Conservation (phyloP, 2,329 filamentous ascomycete species). For the Fonsecaea pedrosoi region DNA sequence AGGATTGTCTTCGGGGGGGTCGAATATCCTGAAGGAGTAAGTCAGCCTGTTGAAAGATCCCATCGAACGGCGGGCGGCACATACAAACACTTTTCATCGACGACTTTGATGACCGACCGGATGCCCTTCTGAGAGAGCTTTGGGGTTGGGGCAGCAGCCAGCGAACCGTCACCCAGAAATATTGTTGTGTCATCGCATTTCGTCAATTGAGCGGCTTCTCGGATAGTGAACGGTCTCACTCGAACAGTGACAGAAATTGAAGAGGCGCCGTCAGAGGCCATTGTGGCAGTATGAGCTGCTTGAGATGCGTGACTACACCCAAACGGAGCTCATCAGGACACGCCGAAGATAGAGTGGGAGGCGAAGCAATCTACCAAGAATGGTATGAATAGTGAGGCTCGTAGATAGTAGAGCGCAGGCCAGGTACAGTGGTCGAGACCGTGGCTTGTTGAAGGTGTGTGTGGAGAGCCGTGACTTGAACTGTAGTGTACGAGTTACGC, state of each 20-base stretch:
- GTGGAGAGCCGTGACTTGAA: conserved; percentile 16
- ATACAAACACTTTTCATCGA: conserved; percentile 95
- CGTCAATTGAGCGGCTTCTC: conserved; percentile 89
- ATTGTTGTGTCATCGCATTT: conserved; percentile 80
- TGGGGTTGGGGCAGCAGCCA: conserved; percentile 83
- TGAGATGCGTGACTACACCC: conserved; percentile 6
- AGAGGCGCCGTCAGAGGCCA: conserved; percentile 55
- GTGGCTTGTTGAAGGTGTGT: conserved; percentile 21
- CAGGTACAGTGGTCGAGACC: conserved; percentile 23
- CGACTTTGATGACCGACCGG: conserved; percentile 89
- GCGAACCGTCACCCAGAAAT: conserved; percentile 94
- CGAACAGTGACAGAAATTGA: conserved; percentile 63
- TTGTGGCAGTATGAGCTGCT: conserved; percentile 38
- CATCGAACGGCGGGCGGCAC: conserved; percentile 46
- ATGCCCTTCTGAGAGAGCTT: conserved; percentile 87
- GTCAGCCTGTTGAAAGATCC: background rate
- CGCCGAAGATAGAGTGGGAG: background rate
- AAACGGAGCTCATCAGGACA: conserved; percentile 21
- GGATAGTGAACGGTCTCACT: conserved; percentile 75
- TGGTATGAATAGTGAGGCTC: conserved; percentile 12
- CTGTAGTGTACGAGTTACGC: background rate
- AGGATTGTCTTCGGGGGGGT: conserved; percentile 92
- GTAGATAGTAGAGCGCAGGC: conserved; percentile 8
- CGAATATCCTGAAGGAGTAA: conserved; percentile 77
- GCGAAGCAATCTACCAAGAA: background rate